Conservation (phyloP, 495 filamentous ascomycete genomes). For the Xylaria bambusicola region DNA sequence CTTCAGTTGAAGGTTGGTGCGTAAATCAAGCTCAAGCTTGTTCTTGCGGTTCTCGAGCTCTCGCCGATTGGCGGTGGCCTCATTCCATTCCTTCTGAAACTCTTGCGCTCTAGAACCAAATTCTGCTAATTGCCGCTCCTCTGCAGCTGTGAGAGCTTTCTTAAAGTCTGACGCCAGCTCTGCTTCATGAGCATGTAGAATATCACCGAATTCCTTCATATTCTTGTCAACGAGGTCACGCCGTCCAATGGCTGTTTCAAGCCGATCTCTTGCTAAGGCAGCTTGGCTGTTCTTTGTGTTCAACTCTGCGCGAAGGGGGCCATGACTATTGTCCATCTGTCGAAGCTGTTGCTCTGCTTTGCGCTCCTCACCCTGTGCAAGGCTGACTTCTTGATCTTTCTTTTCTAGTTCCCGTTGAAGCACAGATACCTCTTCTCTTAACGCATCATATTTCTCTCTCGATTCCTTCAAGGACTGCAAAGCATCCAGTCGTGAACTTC, state of each 20-base stretch:
- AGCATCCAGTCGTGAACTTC: conserved; percentile 79
- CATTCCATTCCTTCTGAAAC: conserved; percentile 71
- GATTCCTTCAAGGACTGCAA: conserved; percentile 74
- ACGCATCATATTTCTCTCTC: conserved; percentile 71
- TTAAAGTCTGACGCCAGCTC: conserved; percentile 88
- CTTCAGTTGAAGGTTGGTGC: conserved; percentile 79
- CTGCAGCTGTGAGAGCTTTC: conserved; percentile 78
- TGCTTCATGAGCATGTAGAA: conserved; percentile 69
- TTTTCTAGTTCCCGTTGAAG: conserved; percentile 63
- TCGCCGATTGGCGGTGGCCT: conserved; percentile 69
- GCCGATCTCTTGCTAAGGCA: conserved; percentile 70
- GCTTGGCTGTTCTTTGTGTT: conserved; percentile 68
- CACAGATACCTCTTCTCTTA: conserved; percentile 47
- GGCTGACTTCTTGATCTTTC: conserved; percentile 84
- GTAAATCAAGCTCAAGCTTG: conserved; percentile 77
- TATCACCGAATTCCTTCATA: conserved; percentile 72
- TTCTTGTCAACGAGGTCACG: conserved; percentile 74
- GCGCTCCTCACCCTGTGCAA: conserved; percentile 74
- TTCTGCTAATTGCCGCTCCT: conserved; percentile 77
- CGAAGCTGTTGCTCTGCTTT: conserved; percentile 77
- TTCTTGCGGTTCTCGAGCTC: conserved; percentile 81
- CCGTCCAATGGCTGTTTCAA: conserved; percentile 68
- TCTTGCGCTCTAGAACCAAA: conserved; percentile 69
- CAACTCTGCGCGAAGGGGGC: conserved; percentile 73
- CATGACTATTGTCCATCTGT: conserved; percentile 80